Evolutionary conservation across 225 moss, liverwort and hornwort genomes (phyloP).

Genomic region (Rhytidiadelphus loreus): DNA sequence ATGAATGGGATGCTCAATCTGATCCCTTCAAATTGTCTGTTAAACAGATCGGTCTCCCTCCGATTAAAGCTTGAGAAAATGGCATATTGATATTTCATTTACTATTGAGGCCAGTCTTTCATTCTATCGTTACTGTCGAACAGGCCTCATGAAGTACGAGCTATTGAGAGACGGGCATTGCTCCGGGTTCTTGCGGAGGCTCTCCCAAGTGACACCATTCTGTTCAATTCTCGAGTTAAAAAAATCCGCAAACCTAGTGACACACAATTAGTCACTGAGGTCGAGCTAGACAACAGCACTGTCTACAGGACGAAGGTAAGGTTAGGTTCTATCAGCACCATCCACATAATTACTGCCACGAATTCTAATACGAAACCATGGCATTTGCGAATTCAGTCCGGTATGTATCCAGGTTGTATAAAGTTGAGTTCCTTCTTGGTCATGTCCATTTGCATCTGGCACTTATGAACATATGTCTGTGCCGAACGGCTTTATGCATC

Average conservation of each 20-base stretch:
- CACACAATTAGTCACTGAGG: constrained; percentile 15
- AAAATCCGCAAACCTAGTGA: constrained; percentile 27
- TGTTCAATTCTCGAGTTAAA: constrained; percentile 32
- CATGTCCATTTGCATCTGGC: not conserved
- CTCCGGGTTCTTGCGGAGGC: constrained; percentile 32
- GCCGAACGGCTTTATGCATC: not conserved
- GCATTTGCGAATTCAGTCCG: not conserved
- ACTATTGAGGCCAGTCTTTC: not conserved
- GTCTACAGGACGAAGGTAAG: constrained; percentile 32
- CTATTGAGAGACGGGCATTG: constrained; percentile 36
- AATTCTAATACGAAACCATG: not conserved
- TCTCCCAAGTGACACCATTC: constrained; percentile 35
- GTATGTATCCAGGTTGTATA: not conserved
- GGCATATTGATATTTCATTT: not conserved
- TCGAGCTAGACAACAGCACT: constrained; percentile 34
- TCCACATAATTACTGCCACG: not conserved
- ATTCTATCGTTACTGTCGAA: not conserved
- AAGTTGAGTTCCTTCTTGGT: not conserved
- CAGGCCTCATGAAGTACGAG: constrained; percentile 46
- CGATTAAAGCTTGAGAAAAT: not conserved
- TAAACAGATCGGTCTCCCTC: not conserved
- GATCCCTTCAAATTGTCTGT: not conserved
- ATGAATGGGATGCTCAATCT: not conserved
- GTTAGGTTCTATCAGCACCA: not conserved
- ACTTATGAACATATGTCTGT: not conserved